phyloP scores from a whole-genome alignment of 2,329 filamentous ascomycete species.

The Colletotrichum sp. region DNA sequence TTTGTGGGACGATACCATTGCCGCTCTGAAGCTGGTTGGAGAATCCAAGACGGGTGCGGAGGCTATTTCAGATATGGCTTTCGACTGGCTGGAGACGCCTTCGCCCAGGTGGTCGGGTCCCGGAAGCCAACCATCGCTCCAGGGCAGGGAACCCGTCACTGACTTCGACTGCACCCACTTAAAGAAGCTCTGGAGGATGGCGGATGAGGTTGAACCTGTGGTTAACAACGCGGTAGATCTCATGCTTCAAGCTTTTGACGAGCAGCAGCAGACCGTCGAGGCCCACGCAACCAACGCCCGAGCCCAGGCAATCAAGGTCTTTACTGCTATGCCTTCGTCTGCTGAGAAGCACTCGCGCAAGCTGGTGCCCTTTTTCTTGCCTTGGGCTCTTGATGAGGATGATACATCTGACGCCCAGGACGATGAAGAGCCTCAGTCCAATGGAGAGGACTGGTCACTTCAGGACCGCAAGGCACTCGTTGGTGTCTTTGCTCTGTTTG shows the following conservation, averaged over 20 bases:
- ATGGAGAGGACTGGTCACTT: conserved; percentile 66
- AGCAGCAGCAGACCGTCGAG: conserved; percentile 61
- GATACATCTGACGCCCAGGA: conserved; percentile 43
- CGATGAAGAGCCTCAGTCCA: conserved; percentile 45
- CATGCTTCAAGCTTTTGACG: conserved; percentile 69
- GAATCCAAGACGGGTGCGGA: conserved; percentile 76
- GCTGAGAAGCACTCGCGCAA: conserved; percentile 87
- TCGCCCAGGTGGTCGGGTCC: conserved; percentile 60
- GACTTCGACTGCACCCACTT: conserved; percentile 89
- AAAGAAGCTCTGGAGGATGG: conserved; percentile 58
- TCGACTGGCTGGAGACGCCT: conserved; percentile 75
- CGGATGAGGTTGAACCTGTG: conserved; percentile 56
- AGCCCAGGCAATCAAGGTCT: conserved; percentile 79
- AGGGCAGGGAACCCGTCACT: conserved; percentile 51
- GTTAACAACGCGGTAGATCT: conserved; percentile 59
- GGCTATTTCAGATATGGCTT: conserved; percentile 72
- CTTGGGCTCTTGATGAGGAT: conserved; percentile 71
- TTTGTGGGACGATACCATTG: conserved; percentile 84
- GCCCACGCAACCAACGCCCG: conserved; percentile 64
- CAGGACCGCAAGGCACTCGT: conserved; percentile 87
- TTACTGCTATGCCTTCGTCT: conserved; percentile 74
- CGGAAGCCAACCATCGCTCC: conserved; percentile 31
- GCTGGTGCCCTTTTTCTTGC: conserved; percentile 84
- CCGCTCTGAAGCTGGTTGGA: conserved; percentile 76
- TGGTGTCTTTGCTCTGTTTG: conserved; percentile 81